phyloP scores from a whole-genome alignment of 345 rosid genomes.

The Mangifera indica region DNA sequence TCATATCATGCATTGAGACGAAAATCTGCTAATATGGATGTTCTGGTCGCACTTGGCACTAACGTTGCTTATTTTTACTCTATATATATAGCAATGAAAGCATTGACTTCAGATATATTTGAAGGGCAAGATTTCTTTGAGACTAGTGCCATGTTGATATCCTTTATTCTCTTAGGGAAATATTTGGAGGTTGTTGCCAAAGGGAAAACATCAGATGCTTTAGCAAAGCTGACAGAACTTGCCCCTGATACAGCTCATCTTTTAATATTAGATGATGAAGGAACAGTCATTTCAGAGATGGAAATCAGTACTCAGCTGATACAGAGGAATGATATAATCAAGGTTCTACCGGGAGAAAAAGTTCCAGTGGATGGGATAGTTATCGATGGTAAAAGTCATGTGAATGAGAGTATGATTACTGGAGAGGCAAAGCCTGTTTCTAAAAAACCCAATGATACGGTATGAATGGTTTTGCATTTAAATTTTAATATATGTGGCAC shows the following conservation, averaged over 20 bases:
- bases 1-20: slow-evolving; percentile 67
- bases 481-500: neutral
- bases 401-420: slow-evolving; percentile 80
- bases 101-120: slow-evolving; percentile 49
- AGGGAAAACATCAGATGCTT: slow-evolving; percentile 78
- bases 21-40: slow-evolving; percentile 74
- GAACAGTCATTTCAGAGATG: slow-evolving; percentile 48
- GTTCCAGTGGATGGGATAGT: slow-evolving; percentile 78
- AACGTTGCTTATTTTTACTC: slow-evolving; percentile 79
- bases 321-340: slow-evolving; percentile 56
- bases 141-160: slow-evolving; percentile 80
- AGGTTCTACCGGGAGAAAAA: slow-evolving; percentile 68
- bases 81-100: slow-evolving; percentile 49
- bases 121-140: slow-evolving; percentile 76
- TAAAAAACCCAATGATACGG: slow-evolving; percentile 65
- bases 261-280: slow-evolving; percentile 46
- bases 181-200: slow-evolving; percentile 69
- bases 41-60: slow-evolving; percentile 72
- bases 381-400: slow-evolving; percentile 65
- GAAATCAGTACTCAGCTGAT: slow-evolving; percentile 64
- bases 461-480: slow-evolving; percentile 21
- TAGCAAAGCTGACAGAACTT: slow-evolving; percentile 70
- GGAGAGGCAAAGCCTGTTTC: slow-evolving; percentile 69
- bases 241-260: slow-evolving; percentile 64
- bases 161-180: slow-evolving; percentile 73